Evolutionary conservation across 208 protist genomes (phyloP).

Genomic region (Crithidia thermophila): DNA sequence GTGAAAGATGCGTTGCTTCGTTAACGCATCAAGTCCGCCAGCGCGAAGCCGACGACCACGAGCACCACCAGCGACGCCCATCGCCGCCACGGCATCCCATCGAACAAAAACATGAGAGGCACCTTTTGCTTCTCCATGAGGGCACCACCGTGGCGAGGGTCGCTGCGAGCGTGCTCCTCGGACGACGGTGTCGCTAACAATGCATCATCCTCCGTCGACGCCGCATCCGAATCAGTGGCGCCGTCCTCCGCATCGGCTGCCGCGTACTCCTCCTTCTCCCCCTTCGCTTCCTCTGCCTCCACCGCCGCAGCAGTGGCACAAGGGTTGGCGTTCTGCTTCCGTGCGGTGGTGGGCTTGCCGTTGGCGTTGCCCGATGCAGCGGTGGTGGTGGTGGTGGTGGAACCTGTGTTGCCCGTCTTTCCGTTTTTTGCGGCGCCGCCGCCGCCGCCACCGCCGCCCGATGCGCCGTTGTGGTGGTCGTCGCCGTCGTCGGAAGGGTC

Average conservation of each 20-base stretch:
- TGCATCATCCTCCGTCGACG: too few relatives aligned
- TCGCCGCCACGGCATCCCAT: conserved; percentile 16
- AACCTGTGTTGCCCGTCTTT: not conserved
- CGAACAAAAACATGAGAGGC: not conserved
- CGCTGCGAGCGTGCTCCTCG: not conserved
- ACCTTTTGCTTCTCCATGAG: not conserved
- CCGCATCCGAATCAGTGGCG: not conserved
- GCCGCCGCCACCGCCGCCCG: too few relatives aligned
- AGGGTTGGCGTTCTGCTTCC: not conserved
- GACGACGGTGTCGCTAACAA: too few relatives aligned
- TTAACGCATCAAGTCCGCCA: conserved; percentile 14
- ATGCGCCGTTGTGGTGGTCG: not conserved
- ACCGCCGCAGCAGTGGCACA: not conserved
- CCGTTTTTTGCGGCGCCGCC: not conserved
- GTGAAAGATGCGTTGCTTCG: not conserved
- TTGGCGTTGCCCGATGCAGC: too few relatives aligned
- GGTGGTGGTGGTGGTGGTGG: not conserved
- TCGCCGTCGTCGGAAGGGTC: not conserved
- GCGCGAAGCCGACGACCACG: conserved; percentile 17
- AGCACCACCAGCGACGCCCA: conserved; percentile 23
- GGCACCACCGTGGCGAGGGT: not conserved
- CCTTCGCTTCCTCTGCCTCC: not conserved
- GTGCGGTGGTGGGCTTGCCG: too few relatives aligned
- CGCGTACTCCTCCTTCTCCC: not conserved
- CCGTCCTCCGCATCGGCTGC: not conserved